These are phyloP conservation scores for Ophidiomyces ophidiicola DNA, from an alignment of 2,329 filamentous ascomycete genomes.

Conservation along the genomic window DNA sequence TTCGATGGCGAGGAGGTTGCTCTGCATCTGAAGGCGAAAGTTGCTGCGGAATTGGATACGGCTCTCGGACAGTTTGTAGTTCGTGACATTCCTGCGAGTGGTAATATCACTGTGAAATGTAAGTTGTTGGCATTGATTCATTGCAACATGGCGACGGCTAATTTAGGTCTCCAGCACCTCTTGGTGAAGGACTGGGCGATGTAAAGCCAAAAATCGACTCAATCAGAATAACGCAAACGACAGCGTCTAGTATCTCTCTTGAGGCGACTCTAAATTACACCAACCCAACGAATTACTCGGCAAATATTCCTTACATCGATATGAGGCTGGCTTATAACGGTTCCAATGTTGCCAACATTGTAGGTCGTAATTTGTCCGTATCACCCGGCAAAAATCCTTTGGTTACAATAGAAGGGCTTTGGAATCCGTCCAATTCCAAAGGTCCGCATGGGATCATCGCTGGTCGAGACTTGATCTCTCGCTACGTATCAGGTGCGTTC, in stretches of 20 bases:
- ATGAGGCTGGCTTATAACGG: constrained; percentile 63
- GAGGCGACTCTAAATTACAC: constrained; percentile 67
- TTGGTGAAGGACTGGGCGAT: constrained; percentile 41
- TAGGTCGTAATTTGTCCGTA: constrained; percentile 51
- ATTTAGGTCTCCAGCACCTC: constrained; percentile 42
- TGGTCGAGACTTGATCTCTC: constrained; percentile 63
- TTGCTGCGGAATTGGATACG: constrained; percentile 73
- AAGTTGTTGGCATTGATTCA: constrained; percentile 40
- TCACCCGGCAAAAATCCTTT: constrained; percentile 59
- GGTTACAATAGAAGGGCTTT: constrained; percentile 55
- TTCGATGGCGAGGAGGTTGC: constrained; percentile 60
- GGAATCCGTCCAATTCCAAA: constrained; percentile 55
- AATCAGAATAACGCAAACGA: constrained; percentile 61
- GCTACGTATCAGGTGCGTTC: constrained; percentile 64
- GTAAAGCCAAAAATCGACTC: constrained; percentile 55
- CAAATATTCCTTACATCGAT: constrained; percentile 65
- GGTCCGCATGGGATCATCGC: constrained; percentile 49
- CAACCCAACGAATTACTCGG: constrained; percentile 81
- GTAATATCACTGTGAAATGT: constrained; percentile 86
- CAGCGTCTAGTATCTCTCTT: constrained; percentile 56
- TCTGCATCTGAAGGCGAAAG: constrained; percentile 62
- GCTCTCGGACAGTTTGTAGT: constrained; percentile 69
- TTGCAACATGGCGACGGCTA: constrained; percentile 23
- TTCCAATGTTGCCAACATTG: constrained; percentile 63
- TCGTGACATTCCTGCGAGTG: constrained; percentile 70